Base-by-base conservation (phyloP, 2,329 filamentous ascomycete genomes). In the Cytospora piceae region DNA sequence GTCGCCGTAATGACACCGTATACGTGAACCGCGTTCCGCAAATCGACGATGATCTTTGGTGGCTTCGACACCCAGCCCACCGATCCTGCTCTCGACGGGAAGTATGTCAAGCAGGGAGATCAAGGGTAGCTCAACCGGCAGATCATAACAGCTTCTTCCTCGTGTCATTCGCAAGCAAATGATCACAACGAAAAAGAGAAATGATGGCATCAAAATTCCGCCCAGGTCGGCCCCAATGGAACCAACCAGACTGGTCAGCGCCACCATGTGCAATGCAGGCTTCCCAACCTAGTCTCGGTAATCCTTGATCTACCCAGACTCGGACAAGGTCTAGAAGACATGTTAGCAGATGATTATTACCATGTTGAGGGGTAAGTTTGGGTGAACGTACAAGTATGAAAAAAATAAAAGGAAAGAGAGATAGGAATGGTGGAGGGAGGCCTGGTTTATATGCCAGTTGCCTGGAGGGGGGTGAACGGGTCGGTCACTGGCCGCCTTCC, bases 201-300 rank as follows among this genome's bases (percentile, higher is more conserved):
- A 37, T 39, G 20, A 49, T 49, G 32, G 24, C 29, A 61, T 27
- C 61, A 61, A 67, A 61, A 58, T 57, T 60, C n/a, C 34, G 22
- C 54, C 54, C 29, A 27, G 37, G 58, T 55, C 27, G 53, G 20
- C 58, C 54, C 58, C 58, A 14, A n/a, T 58, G 62, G 53, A 46
- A 46, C 29, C 57, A 61, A 54, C 62, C 58, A 61, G 54, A 20
- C 58, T 55, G 31, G 62, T 65, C 58, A 56, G 62, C 53, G 39
- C 58, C 65, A 55, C 58, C 22, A 58, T 61, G 52, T 61, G 62
- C 58, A 42, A 61, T 58, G 62, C 65, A 67, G 62, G 62, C 65
- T 42, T 61, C 32, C 54, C 46, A 65, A n/a, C 32, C 61, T 61
- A 42, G 9, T n/a, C 15, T 2, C 6, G n/a, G 20, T 64, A 9